Base-by-base conservation (phyloP, 164 flowering plant species). In the Stephania cephalantha region DNA sequence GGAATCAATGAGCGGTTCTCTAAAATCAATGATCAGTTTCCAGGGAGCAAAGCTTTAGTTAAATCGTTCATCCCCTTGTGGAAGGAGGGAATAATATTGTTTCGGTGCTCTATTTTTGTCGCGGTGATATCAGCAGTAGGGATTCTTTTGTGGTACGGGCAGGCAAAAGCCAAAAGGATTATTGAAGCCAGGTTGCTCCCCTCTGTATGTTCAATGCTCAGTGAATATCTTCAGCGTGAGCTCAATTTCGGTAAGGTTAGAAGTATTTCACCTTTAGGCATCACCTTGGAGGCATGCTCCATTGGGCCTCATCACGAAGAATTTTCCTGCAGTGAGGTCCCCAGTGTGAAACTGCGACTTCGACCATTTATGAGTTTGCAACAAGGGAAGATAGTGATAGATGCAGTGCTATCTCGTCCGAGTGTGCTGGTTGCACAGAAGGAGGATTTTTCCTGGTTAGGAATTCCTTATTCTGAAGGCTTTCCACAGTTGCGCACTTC, bases 331-430 rank as follows among this genome's bases (percentile, higher is more conserved):
- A 95, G 91, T 50, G 98, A 92, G 81, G 88, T 85, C 46, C 91
- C 94, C 22, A 82, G 85, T 15, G 76, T 96, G 72, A 96, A 92
- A 75, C 83, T 96, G 46, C 88, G 97, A 15, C 72, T 94, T 73
- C 90, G 72, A 45, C 99, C 99, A 64, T 91, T 96, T 77, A 81
- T 94, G 0, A 96, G 98, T 80, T 68, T 96, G 76, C 89, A 91
- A 83, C 88, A 88, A 82, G 98, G 99, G n/a, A 96, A 86, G 83
- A 82, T 96, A 76, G 98, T 96, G 75, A 82, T 94, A 55, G 99
- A 96, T 91, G 99, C 97, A 31, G 84, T 94, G 74, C 78, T 96
- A 76, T 87, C 88, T 67, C 87, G 84, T 70, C 98, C 99, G 35
- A 92, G 69, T 69, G 73, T 92, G 58, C 80, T 96, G 80, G 81